Evolutionary conservation across 257 asterid genomes (phyloP), one percentile per base, ranked within the genome.

Genomic region (Petunia secreta): DNA sequence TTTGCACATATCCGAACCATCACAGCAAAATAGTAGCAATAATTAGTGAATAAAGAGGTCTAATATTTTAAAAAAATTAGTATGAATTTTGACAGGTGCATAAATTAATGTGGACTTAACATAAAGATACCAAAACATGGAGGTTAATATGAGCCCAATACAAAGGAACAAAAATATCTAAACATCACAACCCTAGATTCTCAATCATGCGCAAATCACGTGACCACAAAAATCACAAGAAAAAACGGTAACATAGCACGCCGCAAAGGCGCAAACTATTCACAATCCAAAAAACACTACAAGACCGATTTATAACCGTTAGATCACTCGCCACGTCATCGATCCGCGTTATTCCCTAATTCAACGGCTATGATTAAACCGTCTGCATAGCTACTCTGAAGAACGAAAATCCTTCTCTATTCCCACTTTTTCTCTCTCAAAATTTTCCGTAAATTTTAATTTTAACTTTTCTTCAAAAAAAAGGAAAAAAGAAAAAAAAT

Each of bases 161-260:
- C 13, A 50, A 46, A 39, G 8, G 58, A 15, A 55, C 11, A 34
- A 67, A 53, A 80, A 25, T 55, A 46, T 57, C 78, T 34, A 7
- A 54, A 10, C 15, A 7, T 25, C 63, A 68, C 43, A 86, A 84
- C 92, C 96, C 96, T 91, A 89, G 90, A 84, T 87, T 80, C 89
- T 82, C 73, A 6, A 13, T 88, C 92, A 87, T 86, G 78, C 86
- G 89, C 78, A 75, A 43, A 65, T 79, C 92, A 91, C 95, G 93
- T 91, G 93, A 84, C 62, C 60, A 63, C 36, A 4, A n/a, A 52
- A 53, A 34, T 55, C 50, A 16, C 78, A 40, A 77, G 63, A 25
- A 25, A 50, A 69, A 65, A 52, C 37, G n/a, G 79, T 65, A 25
- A 54, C 25, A 16, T 44, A 85, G 60, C 73, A 60, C 92, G 91